phyloP scores from a whole-genome alignment of 305 asterid genomes.

The Solanum hybrid region DNA sequence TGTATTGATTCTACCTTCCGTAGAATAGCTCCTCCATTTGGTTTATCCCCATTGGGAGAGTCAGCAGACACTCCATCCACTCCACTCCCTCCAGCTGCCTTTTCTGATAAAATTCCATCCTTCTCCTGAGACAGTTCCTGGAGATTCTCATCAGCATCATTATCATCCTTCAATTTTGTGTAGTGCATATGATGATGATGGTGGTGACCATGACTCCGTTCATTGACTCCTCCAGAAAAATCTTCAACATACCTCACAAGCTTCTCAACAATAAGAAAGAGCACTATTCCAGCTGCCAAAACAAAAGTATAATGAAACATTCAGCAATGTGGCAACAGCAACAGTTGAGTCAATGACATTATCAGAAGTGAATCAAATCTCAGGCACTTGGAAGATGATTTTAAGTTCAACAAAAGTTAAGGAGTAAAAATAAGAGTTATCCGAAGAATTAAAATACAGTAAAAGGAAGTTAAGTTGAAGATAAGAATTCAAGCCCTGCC shows the following conservation, averaged over 20 bases:
- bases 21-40: conserved; percentile 29
- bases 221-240: conserved; percentile 52
- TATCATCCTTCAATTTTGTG: conserved; percentile 41
- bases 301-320: conserved; percentile 15
- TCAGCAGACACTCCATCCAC: conserved; percentile 25
- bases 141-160: conserved; percentile 32
- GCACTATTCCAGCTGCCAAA: conserved; percentile 80
- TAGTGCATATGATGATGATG: conserved; percentile 64
- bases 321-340: background rate
- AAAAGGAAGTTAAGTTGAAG: too few species aligned
- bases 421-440: background rate
- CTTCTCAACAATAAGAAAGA: conserved; percentile 90
- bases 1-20: conserved; percentile 53
- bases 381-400: background rate
- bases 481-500: background rate
- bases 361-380: background rate
- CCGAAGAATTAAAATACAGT: background rate
- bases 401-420: background rate
- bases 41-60: conserved; percentile 21
- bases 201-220: conserved; percentile 54
- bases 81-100: conserved; percentile 23
- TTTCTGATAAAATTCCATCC: conserved; percentile 16
- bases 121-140: conserved; percentile 32
- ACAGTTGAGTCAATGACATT: background rate
- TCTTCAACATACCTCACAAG: conserved; percentile 88